A percentile compares a stretch with the other conserved stretches of the same genome.
Evolutionary conservation across 2,329 filamentous ascomycete species (phyloP).

Genomic region (Penicillium sp.): DNA sequence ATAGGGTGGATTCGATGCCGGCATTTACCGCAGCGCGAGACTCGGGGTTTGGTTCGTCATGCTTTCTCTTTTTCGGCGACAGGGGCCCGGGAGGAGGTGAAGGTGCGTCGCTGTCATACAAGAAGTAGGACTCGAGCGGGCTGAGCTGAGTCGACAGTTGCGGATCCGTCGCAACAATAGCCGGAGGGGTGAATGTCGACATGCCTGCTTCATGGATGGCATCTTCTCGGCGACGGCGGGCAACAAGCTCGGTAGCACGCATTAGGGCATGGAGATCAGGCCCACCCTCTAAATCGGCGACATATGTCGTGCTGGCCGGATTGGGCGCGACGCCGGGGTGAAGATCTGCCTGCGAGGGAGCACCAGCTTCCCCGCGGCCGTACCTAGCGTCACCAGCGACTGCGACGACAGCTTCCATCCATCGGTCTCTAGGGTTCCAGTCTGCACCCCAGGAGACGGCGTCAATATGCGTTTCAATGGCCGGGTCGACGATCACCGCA

Average conservation of each 20-base stretch:
- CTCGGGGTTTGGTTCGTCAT: conserved; percentile 12
- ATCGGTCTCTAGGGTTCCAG: conserved; percentile 23
- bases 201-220: conserved; percentile 4
- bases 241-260: conserved; percentile 43
- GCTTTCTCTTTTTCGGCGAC: conserved; percentile 21
- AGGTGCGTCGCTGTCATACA: conserved; percentile 40
- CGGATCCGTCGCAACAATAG: conserved; percentile 1
- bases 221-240: conserved; percentile 37
- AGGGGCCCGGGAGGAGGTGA: conserved; percentile 49
- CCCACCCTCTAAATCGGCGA: conserved; percentile 39
- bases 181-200: not conserved
- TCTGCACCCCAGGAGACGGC: conserved; percentile 12
- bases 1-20: not conserved
- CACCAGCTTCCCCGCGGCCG: conserved; percentile 27
- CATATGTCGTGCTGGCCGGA: conserved; percentile 22
- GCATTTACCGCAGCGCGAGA: not conserved
- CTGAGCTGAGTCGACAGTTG: conserved; percentile 19
- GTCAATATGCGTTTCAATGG: conserved; percentile 28
- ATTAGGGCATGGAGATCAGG: conserved; percentile 47
- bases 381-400: conserved; percentile 46
- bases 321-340: conserved; percentile 22
- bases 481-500: conserved; percentile 45
- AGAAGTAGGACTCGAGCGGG: conserved; percentile 33
- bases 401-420: conserved; percentile 39
- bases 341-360: conserved; percentile 20